These are phyloP conservation scores for Cadophora sp. DNA, from an alignment of 2,329 filamentous ascomycete genomes.

Conservation along the genomic window DNA sequence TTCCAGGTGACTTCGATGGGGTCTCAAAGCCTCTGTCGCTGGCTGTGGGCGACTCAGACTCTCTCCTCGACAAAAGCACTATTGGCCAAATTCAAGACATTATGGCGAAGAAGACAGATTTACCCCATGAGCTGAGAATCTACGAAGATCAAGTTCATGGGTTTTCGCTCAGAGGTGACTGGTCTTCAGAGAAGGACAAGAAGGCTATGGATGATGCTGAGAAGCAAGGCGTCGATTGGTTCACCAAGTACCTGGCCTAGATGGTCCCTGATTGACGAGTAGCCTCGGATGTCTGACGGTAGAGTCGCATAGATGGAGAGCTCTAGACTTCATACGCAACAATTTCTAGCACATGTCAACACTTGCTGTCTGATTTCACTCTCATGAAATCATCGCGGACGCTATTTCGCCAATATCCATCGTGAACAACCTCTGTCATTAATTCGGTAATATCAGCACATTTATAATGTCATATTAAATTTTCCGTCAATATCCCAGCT, in stretches of 20 bases:
- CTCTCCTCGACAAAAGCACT: constrained; percentile 47
- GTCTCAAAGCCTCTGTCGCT: constrained; percentile 49
- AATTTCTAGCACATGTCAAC: not conserved
- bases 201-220: constrained; percentile 54
- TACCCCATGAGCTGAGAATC: constrained; percentile 48
- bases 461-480: not conserved
- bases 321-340: not conserved
- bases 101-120: constrained; percentile 47
- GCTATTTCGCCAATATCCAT: not conserved
- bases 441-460: not conserved
- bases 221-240: constrained; percentile 50
- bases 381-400: not conserved
- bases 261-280: not conserved
- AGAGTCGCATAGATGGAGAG: not conserved
- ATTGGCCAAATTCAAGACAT: constrained; percentile 49
- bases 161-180: constrained; percentile 51
- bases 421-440: not conserved
- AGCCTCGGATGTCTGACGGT: not conserved
- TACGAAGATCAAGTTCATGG: constrained; percentile 54
- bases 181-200: constrained; percentile 51
- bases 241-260: constrained; percentile 45
- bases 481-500: not conserved
- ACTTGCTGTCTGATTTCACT: not conserved
- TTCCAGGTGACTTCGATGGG: constrained; percentile 50
- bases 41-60: constrained; percentile 51